Conservation (phyloP, 495 filamentous ascomycete genomes). For the Sporormia fimetaria region DNA sequence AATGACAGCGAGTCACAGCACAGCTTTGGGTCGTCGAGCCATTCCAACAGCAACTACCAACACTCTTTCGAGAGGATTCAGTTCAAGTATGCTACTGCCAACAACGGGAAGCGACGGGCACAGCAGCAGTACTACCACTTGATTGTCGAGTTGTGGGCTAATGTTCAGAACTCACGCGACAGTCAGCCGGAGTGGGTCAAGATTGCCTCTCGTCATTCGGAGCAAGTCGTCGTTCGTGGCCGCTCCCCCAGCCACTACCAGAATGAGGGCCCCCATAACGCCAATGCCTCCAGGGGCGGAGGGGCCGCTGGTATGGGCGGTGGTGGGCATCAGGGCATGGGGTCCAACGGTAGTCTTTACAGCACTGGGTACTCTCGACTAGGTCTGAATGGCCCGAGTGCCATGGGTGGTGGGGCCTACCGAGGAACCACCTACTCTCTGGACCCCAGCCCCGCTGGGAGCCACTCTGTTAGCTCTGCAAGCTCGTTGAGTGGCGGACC, state of each 20-base stretch:
- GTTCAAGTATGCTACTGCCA: slow-evolving; percentile 91
- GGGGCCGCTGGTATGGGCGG: slow-evolving; percentile 44
- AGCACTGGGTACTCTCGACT: slow-evolving; percentile 11
- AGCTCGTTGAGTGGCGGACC: slow-evolving; percentile 31
- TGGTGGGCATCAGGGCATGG: slow-evolving; percentile 28
- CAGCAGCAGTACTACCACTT: slow-evolving; percentile 92
- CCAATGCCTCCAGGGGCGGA: slow-evolving; percentile 57
- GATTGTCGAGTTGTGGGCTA: slow-evolving; percentile 77
- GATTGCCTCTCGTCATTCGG: slow-evolving; percentile 66
- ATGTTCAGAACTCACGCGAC: slow-evolving; percentile 43
- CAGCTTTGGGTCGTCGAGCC: slow-evolving; percentile 15
- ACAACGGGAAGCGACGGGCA: slow-evolving; percentile 86
- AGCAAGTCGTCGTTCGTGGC: slow-evolving; percentile 85
- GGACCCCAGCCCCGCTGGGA: slow-evolving; percentile 24
- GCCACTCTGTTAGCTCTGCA: slow-evolving; percentile 28
- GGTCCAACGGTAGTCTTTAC: slow-evolving; percentile 13
- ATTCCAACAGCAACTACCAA: slow-evolving; percentile 17
- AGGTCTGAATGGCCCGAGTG: slow-evolving; percentile 6
- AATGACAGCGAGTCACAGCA: slow-evolving; percentile 7
- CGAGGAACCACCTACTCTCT: slow-evolving; percentile 25
- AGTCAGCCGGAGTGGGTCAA: slow-evolving; percentile 51
- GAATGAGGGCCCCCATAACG: slow-evolving; percentile 53
- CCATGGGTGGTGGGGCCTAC: slow-evolving; percentile 20
- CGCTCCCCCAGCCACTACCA: slow-evolving; percentile 91
- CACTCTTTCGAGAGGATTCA: slow-evolving; percentile 84